Evolutionary conservation across 1,284 basidiomycete genomes (phyloP).

Genomic region (Athelia sp.): DNA sequence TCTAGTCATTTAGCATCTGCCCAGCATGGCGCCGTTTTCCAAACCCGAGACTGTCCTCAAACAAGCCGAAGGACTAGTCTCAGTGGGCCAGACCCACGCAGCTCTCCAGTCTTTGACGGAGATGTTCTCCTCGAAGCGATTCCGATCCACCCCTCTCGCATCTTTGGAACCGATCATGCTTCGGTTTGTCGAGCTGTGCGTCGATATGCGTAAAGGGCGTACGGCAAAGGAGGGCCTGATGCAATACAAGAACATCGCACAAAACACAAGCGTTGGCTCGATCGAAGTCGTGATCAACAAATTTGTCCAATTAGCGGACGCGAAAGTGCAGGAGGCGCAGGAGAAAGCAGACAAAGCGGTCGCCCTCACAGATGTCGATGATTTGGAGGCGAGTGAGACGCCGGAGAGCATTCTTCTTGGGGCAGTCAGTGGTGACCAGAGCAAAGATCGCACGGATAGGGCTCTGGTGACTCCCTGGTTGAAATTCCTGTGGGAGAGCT

Average conservation of each 20-base stretch:
- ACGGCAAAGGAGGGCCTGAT: slow-evolving; percentile 94
- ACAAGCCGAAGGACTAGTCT: slow-evolving; percentile 88
- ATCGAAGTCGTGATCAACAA: slow-evolving; percentile 91
- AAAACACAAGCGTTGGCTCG: slow-evolving; percentile 87
- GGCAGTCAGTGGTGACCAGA: slow-evolving; percentile 88
- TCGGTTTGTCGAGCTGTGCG: slow-evolving; percentile 92
- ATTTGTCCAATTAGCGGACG: slow-evolving; percentile 86
- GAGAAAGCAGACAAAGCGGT: slow-evolving; percentile 74
- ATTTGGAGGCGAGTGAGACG: slow-evolving; percentile 88
- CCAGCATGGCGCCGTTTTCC: slow-evolving; percentile 79
- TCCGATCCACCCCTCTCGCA: slow-evolving; percentile 86
- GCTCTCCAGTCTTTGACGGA: slow-evolving; percentile 88
- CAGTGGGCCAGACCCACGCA: slow-evolving; percentile 84
- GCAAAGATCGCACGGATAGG: slow-evolving; percentile 92
- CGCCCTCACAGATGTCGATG: slow-evolving; percentile 75
- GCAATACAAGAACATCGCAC: slow-evolving; percentile 96
- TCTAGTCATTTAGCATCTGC: background rate
- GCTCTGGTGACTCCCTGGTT: slow-evolving; percentile 96
- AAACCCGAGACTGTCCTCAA: slow-evolving; percentile 91
- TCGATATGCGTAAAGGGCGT: slow-evolving; percentile 90
- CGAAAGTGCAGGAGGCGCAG: slow-evolving; percentile 84
- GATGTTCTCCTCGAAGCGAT: slow-evolving; percentile 92
- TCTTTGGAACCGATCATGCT: slow-evolving; percentile 96
- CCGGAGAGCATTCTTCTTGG: slow-evolving; percentile 88
- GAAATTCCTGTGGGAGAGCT: slow-evolving; percentile 98